Conservation (phyloP, 306 rosid species). For the Pachyrhizus erosus region DNA sequence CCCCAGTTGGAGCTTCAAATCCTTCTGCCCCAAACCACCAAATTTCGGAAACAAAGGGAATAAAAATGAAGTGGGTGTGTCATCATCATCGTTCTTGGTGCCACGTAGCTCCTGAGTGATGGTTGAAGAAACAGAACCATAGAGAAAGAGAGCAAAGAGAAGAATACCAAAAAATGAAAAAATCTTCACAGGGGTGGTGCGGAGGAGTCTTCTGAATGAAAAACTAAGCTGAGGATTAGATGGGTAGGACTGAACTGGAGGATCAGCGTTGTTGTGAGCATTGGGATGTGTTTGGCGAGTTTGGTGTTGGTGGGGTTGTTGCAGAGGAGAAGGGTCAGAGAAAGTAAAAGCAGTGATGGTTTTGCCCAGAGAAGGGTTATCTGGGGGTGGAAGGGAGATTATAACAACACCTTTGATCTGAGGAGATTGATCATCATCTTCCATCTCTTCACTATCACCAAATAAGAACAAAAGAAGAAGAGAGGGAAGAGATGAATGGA, state of each 20-base stretch:
- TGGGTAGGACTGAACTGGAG: conserved; percentile 44
- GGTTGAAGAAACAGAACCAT: conserved; percentile 52
- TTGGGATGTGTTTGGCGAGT: not conserved
- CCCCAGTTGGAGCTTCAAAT: conserved; percentile 60
- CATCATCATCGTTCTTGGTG: conserved; percentile 56
- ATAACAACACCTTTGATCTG: conserved; percentile 65
- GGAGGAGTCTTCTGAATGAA: conserved; percentile 45
- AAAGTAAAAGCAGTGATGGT: conserved; percentile 77
- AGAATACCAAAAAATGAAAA: conserved; percentile 56
- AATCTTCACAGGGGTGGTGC: conserved; percentile 48
- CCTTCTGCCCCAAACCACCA: conserved; percentile 49
- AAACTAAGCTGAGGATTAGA: conserved; percentile 41
- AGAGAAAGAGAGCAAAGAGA: conserved; percentile 62
- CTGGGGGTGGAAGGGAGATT: conserved; percentile 83
- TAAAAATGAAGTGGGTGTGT: conserved; percentile 47
- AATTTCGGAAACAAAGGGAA: conserved; percentile 64
- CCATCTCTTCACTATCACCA: conserved; percentile 48
- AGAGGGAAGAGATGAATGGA: not conserved
- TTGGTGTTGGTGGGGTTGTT: conserved; percentile 34
- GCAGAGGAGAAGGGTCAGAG: conserved; percentile 47
- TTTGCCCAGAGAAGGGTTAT: conserved; percentile 82
- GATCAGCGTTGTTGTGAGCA: conserved; percentile 15
- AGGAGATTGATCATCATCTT: conserved; percentile 58
- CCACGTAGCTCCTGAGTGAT: conserved; percentile 50
- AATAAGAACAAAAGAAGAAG: not conserved